Evolutionary conservation across 2,329 filamentous ascomycete genomes (phyloP), one percentile per base, ranked within the genome.

Genomic region (Ophiostoma sp.): DNA sequence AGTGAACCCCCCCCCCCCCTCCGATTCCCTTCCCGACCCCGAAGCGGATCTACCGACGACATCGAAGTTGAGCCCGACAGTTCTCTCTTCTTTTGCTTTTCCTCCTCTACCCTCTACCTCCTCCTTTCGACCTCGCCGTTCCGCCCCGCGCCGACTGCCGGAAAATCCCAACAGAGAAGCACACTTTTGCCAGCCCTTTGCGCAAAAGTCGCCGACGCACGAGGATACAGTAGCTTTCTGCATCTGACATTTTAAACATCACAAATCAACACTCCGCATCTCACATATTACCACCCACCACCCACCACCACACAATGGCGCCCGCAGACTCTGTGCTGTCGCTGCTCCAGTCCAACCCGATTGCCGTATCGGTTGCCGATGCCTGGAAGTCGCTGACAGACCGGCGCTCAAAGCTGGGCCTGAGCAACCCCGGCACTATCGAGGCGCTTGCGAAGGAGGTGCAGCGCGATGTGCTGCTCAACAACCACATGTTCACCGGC

Each of bases 401-500:
- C 75, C 88, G 91, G 81, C 90, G 95, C 83, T 90, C 89, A 74
- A 90, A 91, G 80, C 86, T 99, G 73, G 94, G 93, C 71, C 84
- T 99, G 74, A 85, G 89, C 74, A 98, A 98, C 81, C 95, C 95
- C 55, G 95, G 95, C 75, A 93, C 91, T 66, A 89, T 97, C 73
- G 95, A 99, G 81, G 89, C 88, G 76, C 89, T 79, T 78, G 87
- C 90, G 74, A 89, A 90, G 78, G 95, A 99, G 83, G 93, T 97
- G 72, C 90, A 96, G 82, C 93, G 93, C 81, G 93, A 97, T 85
- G 93, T 97, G 75, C 89, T 98, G 78, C 87, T 97, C 76, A 95
- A 90, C 81, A 97, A 97, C 84, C 91, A 92, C 79, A 96, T 95
- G 88, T 98, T 99, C 84, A 91, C 92, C 62, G 95, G 95, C 76